Percentiles rank a stretch among this genome's conserved stretches.
phyloP scores from a whole-genome alignment of 2,329 filamentous ascomycete species.

The Plectosphaerella plurivora region DNA sequence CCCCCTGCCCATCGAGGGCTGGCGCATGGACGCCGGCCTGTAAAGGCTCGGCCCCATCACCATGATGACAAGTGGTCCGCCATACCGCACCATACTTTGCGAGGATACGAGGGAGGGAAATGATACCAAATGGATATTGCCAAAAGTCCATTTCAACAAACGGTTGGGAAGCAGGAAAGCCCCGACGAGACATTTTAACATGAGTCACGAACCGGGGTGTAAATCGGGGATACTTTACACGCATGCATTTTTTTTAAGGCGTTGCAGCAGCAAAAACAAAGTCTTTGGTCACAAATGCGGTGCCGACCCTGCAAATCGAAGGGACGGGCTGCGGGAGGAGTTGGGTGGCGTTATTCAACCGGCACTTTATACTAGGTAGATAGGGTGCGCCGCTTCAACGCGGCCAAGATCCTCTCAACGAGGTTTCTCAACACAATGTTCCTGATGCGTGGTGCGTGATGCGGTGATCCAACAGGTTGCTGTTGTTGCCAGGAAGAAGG shows the following conservation, averaged over 20 bases:
- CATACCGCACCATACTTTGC: slow-evolving; percentile 3
- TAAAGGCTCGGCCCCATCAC: slow-evolving; percentile 28
- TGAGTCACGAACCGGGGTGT: slow-evolving; percentile 4
- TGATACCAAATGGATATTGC: slow-evolving; percentile 18
- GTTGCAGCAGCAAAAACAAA: slow-evolving; percentile 1
- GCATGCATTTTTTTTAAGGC: slow-evolving; percentile 3
- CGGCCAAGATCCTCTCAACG: slow-evolving; percentile 1
- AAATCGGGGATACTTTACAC: background rate
- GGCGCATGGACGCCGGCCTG: slow-evolving; percentile 57
- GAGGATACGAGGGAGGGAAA: slow-evolving; percentile 10
- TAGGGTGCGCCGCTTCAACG: slow-evolving; percentile 1
- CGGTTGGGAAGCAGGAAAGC: slow-evolving; percentile 9
- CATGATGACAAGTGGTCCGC: background rate
- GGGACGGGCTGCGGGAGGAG: background rate
- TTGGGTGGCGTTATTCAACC: slow-evolving; percentile 5
- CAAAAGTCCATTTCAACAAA: slow-evolving; percentile 3
- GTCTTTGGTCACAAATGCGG: background rate
- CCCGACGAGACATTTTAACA: slow-evolving; percentile 6
- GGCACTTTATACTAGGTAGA: slow-evolving; percentile 2
- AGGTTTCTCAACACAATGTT: background rate
- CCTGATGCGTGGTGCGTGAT: background rate
- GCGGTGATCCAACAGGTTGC: too few species aligned
- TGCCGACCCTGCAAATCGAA: background rate
- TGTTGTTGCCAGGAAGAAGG: too few species aligned
- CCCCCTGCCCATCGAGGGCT: slow-evolving; percentile 83